Base-by-base conservation (phyloP, 1,139 yeast genomes). In the Nematodospora anomalae region DNA sequence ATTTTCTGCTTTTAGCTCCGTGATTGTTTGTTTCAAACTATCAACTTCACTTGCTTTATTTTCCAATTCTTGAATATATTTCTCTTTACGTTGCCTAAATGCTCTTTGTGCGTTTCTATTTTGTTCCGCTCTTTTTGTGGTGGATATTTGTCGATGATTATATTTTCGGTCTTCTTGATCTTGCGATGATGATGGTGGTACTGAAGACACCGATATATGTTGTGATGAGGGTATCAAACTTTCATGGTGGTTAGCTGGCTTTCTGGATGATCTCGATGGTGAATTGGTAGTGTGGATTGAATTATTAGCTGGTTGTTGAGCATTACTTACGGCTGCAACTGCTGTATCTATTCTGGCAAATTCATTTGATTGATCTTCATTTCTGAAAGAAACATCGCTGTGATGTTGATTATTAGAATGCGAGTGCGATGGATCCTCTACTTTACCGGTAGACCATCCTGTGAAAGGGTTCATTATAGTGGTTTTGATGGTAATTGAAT, bases 101-200 rank as follows among this genome's bases (percentile, higher is more conserved):
- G 95, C 95, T 49, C 86, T 76, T 60, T 88, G 96, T 1, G 96
- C 96, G 42, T 79, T 81, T 52, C 96, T 70, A 64, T 88, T 88
- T 60, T 88, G 96, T 12, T 83, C 87, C 1, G 96, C 96, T 46
- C 96, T 76, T 60, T 85, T 86, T 28, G 94, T 79, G 42, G 70
- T 73, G 10, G 82, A 73, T 27, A 83, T 64, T 6, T 75, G 75
- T 44, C 79, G 38, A 14, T 30, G 44, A 26, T 32, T 44, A 45
- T 27, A 42, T 38, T 15, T 47, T 45, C 35, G 26, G 24, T 9
- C 3, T n/a, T 4, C 4, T 6, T 13, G 32, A 26, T 14, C 20
- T 7, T 23, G 6, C 14, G 36, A 23, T 11, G 32, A 12, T 6
- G 33, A 20, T 12, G 26, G 7, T n/a, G n/a, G n/a, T n/a, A n/a